phyloP scores from a whole-genome alignment of 2,329 filamentous ascomycete genomes.

The Hymenoscyphus fraxineus region DNA sequence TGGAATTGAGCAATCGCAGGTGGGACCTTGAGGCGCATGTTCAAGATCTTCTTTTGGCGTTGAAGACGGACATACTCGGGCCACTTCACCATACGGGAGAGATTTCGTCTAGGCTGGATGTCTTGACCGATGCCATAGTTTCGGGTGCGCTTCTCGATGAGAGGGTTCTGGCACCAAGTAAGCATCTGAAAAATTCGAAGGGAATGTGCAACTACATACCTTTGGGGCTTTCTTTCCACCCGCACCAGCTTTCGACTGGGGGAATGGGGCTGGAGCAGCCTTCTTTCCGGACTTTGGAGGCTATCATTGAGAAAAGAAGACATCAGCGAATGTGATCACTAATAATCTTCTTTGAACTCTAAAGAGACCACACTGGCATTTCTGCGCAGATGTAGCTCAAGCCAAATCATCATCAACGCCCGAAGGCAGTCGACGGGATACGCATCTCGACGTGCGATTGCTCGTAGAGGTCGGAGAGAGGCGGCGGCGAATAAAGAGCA shows the following conservation, averaged over 20 bases:
- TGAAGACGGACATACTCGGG: constrained; percentile 98
- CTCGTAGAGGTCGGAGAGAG: constrained; percentile 39
- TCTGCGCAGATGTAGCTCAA: constrained; percentile 50
- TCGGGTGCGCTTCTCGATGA: constrained; percentile 94
- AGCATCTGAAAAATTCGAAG: constrained; percentile 13
- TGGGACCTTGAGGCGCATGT: constrained; percentile 97
- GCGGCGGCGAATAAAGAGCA: constrained; percentile 31
- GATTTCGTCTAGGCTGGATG: constrained; percentile 93
- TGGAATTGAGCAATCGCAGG: constrained; percentile 97
- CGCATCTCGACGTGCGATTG: constrained; percentile 37
- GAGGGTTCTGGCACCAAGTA: constrained; percentile 71
- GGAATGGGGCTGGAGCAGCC: constrained; percentile 94
- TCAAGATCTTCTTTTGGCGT: constrained; percentile 81
- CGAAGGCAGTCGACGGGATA: constrained; percentile 32
- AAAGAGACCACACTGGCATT: constrained; percentile 60
- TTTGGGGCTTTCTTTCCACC: constrained; percentile 90
- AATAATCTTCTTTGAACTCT: constrained; percentile 88
- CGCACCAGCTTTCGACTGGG: constrained; percentile 79
- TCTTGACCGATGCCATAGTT: constrained; percentile 99
- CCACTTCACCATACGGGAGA: constrained; percentile 99
- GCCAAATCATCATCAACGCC: constrained; percentile 57
- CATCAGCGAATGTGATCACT: constrained; percentile 82
- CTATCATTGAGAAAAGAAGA: constrained; percentile 99
- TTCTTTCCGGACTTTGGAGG: constrained; percentile 98
- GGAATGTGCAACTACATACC: constrained; percentile 57